Base-by-base conservation (phyloP, 495 filamentous ascomycete species). In the Hypoxylon fuscum region DNA sequence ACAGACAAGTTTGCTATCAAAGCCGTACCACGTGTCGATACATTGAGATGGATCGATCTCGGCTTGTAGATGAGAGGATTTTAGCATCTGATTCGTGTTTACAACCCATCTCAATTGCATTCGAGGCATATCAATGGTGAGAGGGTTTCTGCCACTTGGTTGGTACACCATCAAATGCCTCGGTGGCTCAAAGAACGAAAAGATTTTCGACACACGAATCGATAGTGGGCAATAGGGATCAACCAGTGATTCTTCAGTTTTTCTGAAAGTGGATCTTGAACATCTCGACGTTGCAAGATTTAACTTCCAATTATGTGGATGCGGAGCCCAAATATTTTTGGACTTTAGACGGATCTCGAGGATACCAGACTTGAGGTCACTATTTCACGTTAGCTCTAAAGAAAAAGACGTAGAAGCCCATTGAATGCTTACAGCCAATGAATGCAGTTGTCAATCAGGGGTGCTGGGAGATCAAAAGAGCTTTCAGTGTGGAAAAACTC, bases 391-490 rank as follows among this genome's bases (percentile, higher is more conserved):
- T 29, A 65, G 55, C 10, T 5, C 6, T 18, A 6, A 25, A 21
- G 34, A 8, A 17, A 22, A 9, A 27, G 3, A 1, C 2, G 12
- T 0, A 20, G 5, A 20, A 34, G 62, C 5, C 8, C 3, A 27
- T 22, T 25, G 1, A 2, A 6, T 31, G 55, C 62, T 60, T 23
- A 65, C 62, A 88, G 68, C 87, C 88, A 90, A 63, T 90, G 88
- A 1, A 81, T 62, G 43, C 76, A 83, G 15, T 81, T 67, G 1
- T 77, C 38, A 2, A 85, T 32, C 6, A 90, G 69, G 1, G 68
- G 37, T 0, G 27, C 44, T 2, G 88, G 86, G 17, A 89, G 72
- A 59, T 87, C 84, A 15, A 71, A 77, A 0, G 6, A 7, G 3
- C 15, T 22, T 1, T 20, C 34, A 12, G 25, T 29, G 38, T 21